A percentile compares a stretch with the other conserved stretches of the same genome.
Evolutionary conservation across 2,329 filamentous ascomycete species (phyloP).

Genomic region (Colletotrichum sidae): DNA sequence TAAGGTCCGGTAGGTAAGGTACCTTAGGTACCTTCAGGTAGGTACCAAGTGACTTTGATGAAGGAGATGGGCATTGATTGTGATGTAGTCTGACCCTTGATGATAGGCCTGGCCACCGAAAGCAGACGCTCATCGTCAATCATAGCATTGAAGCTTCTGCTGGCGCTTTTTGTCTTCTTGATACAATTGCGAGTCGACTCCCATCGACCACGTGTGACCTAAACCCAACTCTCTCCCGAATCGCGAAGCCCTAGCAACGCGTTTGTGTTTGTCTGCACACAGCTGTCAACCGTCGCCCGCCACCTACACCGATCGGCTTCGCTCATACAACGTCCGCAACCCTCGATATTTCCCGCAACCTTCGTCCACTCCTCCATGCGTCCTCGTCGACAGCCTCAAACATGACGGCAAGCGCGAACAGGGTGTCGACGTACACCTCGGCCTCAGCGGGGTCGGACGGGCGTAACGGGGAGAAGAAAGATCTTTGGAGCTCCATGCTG

Average conservation of each 20-base stretch:
- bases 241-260: constrained; percentile 28
- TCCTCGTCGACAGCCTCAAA: constrained; percentile 28
- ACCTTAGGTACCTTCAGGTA: too few species aligned
- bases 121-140: not conserved
- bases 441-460: constrained; percentile 65
- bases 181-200: not conserved
- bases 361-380: constrained; percentile 19
- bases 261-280: constrained; percentile 29
- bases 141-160: constrained; percentile 14
- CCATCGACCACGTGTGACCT: not conserved
- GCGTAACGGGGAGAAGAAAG: constrained; percentile 79
- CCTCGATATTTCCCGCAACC: constrained; percentile 11
- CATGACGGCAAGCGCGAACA: constrained; percentile 66
- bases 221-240: constrained; percentile 8
- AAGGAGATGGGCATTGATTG: constrained; percentile 20
- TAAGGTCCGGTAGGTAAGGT: too few species aligned
- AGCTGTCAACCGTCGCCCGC: constrained; percentile 31
- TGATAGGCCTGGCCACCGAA: constrained; percentile 3
- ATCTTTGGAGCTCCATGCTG: constrained; percentile 95
- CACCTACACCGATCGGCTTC: not conserved
- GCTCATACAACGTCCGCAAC: not conserved
- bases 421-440: constrained; percentile 69
- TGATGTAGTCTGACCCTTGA: constrained; percentile 4
- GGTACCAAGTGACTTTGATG: constrained; percentile 4
- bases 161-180: not conserved